Base-by-base conservation (phyloP, 441 rosid genomes). In the Capsella rubella region DNA sequence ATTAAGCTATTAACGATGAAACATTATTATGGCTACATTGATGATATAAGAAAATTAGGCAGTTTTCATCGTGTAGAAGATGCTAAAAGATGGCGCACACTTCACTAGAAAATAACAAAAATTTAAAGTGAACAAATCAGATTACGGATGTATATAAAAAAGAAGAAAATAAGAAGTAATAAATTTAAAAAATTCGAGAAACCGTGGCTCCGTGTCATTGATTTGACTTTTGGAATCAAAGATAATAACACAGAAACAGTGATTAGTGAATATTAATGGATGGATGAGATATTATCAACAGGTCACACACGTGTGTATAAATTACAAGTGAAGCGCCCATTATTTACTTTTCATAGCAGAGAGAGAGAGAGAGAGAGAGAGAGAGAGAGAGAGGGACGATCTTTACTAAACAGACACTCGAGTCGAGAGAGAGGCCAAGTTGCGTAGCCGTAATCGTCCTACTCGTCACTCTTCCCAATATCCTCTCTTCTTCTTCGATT, bases 401-500 rank as follows among this genome's bases (percentile, higher is more conserved):
- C 63, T 69, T 61, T 40, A 27, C 29, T 49, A 15, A 21, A 15
- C 80, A 49, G 45, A 21, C 56, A 11, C 15, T 61, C 42, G 34
- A 71, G 28, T 6, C 43, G 31, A 29, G 31, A 29, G 34, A 35
- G 39, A 35, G 39, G 39, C 39, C 76, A 71, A 71, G 68, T 71
- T 64, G 76, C 75, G 71, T 64, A 64, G 53, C 56, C 76, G 67
- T 58, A 71, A 64, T 11, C 76, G 37, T 65, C 72, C 21, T 65
- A 63, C 45, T 77, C 69, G 21, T 34, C 37, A 6, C 76, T 65
- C 50, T 71, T 71, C 76, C 32, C 80, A 21, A 70, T 56, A 70
- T 52, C 63, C 13, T 75, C 64, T n/a, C 45, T 5, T 67, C 40
- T 54, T 12, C 14, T 59, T 13, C 52, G 31, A 32, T 69, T 76